Evolutionary conservation across 164 flowering plant genomes (phyloP).

Genomic region (Piper betle): DNA sequence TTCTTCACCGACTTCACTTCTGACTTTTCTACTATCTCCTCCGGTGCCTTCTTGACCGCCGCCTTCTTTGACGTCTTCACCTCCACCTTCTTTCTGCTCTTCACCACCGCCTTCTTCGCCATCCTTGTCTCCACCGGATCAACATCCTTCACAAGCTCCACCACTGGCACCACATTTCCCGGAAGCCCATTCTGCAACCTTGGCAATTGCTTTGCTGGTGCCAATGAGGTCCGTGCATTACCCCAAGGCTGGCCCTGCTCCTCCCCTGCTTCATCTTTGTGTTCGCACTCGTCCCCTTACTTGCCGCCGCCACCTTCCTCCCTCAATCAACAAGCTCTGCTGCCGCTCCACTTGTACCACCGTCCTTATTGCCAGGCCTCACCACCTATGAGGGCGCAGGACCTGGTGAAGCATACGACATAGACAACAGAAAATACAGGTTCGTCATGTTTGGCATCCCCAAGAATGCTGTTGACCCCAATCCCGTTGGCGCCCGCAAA

Average conservation of each 20-base stretch:
- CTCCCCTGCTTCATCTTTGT: neutral
- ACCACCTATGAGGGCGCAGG: neutral
- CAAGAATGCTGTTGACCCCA: neutral
- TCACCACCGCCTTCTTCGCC: too few relatives aligned
- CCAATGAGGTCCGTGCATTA: too few relatives aligned
- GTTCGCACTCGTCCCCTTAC: neutral
- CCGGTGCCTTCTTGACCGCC: too few relatives aligned
- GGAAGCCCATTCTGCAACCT: neutral
- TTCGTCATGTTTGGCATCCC: neutral
- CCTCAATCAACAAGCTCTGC: too few relatives aligned
- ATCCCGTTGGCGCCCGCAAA: constrained; percentile 3
- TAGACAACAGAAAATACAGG: neutral
- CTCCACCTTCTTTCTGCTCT: too few relatives aligned
- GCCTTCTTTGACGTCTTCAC: too few relatives aligned
- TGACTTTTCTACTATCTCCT: too few relatives aligned
- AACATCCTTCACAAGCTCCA: too few relatives aligned
- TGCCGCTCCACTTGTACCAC: neutral
- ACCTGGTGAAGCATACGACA: neutral
- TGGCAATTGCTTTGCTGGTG: neutral
- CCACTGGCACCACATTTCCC: too few relatives aligned
- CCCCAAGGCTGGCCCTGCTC: neutral
- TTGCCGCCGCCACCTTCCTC: neutral
- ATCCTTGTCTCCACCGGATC: too few relatives aligned
- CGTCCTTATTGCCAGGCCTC: too few relatives aligned
- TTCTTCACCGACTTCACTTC: too few relatives aligned